Base-by-base conservation (phyloP, 805 yeast genomes). In the Metschnikowia arizonensis region DNA sequence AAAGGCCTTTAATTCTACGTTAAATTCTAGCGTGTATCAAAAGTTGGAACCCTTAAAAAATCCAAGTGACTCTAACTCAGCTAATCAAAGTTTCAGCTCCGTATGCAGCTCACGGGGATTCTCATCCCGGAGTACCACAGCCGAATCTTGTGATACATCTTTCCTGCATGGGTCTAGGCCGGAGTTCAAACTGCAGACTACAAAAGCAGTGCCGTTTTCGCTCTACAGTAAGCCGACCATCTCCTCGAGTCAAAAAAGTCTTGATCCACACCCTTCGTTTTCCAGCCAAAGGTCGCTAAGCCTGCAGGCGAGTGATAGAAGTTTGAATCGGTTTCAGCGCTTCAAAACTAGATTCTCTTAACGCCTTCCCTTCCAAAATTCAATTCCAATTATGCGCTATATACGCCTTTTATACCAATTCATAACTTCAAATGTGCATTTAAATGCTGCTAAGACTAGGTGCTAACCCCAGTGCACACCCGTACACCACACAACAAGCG, bases 211-310 rank as follows among this genome's bases (percentile, higher is more conserved):
- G 40, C 66, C 68, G 17, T 60, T 60, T 45, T 53, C 57, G 4
- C 46, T 55, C 23, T 55, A 55, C 45, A 58, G 63, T 50, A 63
- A 64, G 50, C 76, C 76, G 2, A 71, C 76, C 8, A 59, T 71
- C 3, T 66, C 74, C 7, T 65, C 71, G 35, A 63, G 68, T 3
- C 72, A 66, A 45, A 68, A 68, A 49, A 44, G 54, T 28, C 42
- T 54, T 10, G 49, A 46, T 5, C 42, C 51, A 3, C 49, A 35
- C 37, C 40, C 39, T 11, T 45, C 55, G n/a, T 36, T 44, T 5
- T 35, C 49, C 29, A 52, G 54, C 39, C 47, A 40, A 32, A 36
- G 38, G 21, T 44, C 50, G 10, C 46, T 46, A 10, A 45, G 53
- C 24, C 53, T 47, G 53, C 52, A 45, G 46, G 50, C 52, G 18